Percentiles rank a stretch among this genome's conserved stretches.
These are phyloP conservation scores for Monosporascus sp. DNA, from an alignment of 2,329 filamentous ascomycete genomes.

Conservation along the genomic window DNA sequence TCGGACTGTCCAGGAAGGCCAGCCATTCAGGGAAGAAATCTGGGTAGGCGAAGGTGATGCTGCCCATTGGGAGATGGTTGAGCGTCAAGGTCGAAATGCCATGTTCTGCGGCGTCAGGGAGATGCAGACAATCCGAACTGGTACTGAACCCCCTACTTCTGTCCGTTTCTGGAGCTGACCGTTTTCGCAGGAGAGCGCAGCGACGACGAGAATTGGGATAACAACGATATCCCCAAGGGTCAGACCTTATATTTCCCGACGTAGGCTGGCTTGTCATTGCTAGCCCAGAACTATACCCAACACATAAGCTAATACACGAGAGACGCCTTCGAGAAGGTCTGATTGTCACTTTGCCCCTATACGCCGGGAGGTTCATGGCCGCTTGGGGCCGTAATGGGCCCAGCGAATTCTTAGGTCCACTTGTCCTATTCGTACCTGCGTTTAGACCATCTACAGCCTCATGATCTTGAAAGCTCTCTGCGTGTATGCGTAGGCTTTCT, in stretches of 20 bases:
- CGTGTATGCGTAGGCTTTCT: background rate
- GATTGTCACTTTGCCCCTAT: background rate
- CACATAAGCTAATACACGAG: constrained; percentile 13
- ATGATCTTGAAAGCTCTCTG: background rate
- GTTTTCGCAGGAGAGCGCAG: constrained; percentile 15
- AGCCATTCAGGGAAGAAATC: constrained; percentile 45
- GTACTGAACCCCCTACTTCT: constrained; percentile 2
- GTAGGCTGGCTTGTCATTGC: constrained; percentile 10
- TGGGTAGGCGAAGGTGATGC: constrained; percentile 37
- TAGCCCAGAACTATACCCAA: constrained; percentile 13
- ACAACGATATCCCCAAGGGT: constrained; percentile 28
- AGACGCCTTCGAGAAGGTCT: constrained; percentile 8
- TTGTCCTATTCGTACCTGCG: too few relatives aligned
- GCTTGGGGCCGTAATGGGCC: background rate
- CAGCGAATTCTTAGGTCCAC: background rate
- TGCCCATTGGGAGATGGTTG: constrained; percentile 36
- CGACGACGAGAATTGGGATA: constrained; percentile 30
- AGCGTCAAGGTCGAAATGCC: constrained; percentile 43
- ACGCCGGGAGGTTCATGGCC: too few relatives aligned
- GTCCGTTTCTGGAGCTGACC: background rate
- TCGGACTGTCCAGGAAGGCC: constrained; percentile 53
- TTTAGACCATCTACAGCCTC: background rate
- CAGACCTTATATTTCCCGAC: constrained; percentile 29
- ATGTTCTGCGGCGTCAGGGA: constrained; percentile 52
- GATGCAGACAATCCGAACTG: constrained; percentile 35